Evolutionary conservation across 768 basidiomycete genomes (phyloP).

Genomic region (Suillus variegatus): DNA sequence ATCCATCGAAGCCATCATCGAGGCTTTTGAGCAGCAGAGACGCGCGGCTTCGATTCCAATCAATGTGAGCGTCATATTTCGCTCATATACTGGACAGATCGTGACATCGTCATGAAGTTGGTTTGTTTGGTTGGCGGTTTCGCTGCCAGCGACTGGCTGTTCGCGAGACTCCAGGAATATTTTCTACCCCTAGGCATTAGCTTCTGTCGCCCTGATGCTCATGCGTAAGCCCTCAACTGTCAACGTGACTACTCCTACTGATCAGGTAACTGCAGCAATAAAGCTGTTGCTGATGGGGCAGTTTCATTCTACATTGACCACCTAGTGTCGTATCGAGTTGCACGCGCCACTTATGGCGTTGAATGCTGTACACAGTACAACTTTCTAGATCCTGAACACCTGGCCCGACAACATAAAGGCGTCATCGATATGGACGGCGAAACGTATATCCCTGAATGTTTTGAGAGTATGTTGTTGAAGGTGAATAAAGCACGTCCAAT

Average conservation of each 20-base stretch:
- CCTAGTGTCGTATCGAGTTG: conserved; percentile 45
- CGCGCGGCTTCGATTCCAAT: conserved; percentile 24
- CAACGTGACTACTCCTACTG: not conserved
- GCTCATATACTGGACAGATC: not conserved
- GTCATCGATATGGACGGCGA: conserved; percentile 28
- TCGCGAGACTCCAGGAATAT: conserved; percentile 38
- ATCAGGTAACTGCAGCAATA: conserved; percentile 29
- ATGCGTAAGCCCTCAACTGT: conserved; percentile 39
- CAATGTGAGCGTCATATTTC: conserved; percentile 22
- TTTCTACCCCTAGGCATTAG: conserved; percentile 37
- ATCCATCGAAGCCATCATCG: conserved; percentile 37
- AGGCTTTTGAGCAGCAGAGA: conserved; percentile 34
- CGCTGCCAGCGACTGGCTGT: conserved; percentile 49
- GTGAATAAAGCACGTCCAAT: conserved; percentile 15
- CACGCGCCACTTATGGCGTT: conserved; percentile 42
- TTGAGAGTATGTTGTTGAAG: conserved; percentile 40
- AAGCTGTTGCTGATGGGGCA: conserved; percentile 54
- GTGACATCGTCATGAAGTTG: conserved; percentile 17
- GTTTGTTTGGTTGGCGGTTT: conserved; percentile 57
- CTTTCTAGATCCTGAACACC: conserved; percentile 36
- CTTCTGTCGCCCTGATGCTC: conserved; percentile 48
- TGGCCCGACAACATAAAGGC: conserved; percentile 24
- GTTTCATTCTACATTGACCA: conserved; percentile 42
- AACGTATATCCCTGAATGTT: conserved; percentile 32
- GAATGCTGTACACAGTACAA: conserved; percentile 31